Base-by-base conservation (phyloP, 2,329 filamentous ascomycete genomes). In the Colletotrichum lini region DNA sequence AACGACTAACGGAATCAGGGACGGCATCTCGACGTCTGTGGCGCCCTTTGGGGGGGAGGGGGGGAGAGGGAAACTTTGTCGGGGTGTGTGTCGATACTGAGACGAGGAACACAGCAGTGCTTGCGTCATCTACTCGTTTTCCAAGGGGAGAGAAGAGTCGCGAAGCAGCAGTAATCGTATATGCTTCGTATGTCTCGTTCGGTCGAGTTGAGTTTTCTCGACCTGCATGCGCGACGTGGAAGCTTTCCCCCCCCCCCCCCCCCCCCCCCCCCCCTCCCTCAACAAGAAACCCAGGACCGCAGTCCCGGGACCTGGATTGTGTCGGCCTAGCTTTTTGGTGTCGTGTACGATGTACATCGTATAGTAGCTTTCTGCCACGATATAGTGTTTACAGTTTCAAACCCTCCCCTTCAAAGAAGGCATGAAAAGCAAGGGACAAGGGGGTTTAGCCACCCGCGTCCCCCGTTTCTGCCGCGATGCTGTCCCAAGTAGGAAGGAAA, bases 341-440 rank as follows among this genome's bases (percentile, higher is more conserved):
- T 35, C 30, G 30, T 35, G 30, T 35, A 35, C 30, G 8, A 9
- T 35, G 30, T 35, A 35, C 30, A 35, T 35, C 30, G 30, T 2
- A 35, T 35, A 9, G 30, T 38, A 59, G 10, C 38, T 44, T 23
- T 63, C 38, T 47, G 50, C 58, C 45, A 38, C 44, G 52, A 53
- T 62, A 64, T 64, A 56, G 67, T 57, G 23, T 70, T 70, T 70
- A 67, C 54, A 57, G 63, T 70, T 70, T 70, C 59, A 18, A 65
- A 45, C 23, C 44, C 40, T 58, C 30, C 52, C 57, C 30, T 56
- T 26, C 26, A 45, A 49, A 47, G 30, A 53, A 35, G 49, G 57
- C 64, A 47, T 57, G 26, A 50, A 60, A 53, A 49, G 30, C 67
- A 45, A 45, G 45, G 18, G 30, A 56, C 35, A 57, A 30, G 13